phyloP scores from a whole-genome alignment of 176 grass and related monocot genomes.

The Rhynchospora breviuscula region DNA sequence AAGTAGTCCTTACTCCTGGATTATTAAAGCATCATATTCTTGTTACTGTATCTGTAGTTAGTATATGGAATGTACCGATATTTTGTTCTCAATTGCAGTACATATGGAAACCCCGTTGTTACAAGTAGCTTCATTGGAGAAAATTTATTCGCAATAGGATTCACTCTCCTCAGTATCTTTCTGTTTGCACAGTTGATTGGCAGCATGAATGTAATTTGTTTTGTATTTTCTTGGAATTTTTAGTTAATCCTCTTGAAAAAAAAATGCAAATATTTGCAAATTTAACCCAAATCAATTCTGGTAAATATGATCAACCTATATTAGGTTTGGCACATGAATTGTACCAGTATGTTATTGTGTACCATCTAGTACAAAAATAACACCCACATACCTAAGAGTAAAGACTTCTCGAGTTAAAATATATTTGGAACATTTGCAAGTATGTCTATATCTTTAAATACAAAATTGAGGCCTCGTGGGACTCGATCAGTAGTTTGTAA shows the following conservation, averaged over 20 bases:
- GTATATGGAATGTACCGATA: not conserved
- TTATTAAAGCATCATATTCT: not conserved
- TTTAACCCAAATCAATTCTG: too few relatives aligned
- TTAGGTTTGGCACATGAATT: too few relatives aligned
- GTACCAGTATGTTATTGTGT: too few relatives aligned
- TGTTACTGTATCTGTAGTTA: not conserved
- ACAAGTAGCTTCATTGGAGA: conserved; percentile 40
- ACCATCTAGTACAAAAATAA: not conserved
- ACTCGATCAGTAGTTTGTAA: too few relatives aligned
- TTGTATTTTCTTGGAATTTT: not conserved
- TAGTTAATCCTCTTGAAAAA: too few relatives aligned
- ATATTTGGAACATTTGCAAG: not conserved
- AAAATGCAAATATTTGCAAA: too few relatives aligned
- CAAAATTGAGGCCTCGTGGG: too few relatives aligned
- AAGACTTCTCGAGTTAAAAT: not conserved
- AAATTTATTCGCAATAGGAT: conserved; percentile 33
- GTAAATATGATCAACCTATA: too few relatives aligned
- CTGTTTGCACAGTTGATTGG: conserved; percentile 49
- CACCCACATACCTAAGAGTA: not conserved
- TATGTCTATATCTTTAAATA: too few relatives aligned
- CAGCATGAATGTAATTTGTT: conserved; percentile 36
- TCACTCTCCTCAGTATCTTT: conserved; percentile 35
- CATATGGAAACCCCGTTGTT: conserved; percentile 30
- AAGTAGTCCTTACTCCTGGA: not conserved
- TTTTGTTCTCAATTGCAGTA: conserved; percentile 21